phyloP scores from a whole-genome alignment of 1,139 yeast genomes.

The Waltiozyma sp. region DNA sequence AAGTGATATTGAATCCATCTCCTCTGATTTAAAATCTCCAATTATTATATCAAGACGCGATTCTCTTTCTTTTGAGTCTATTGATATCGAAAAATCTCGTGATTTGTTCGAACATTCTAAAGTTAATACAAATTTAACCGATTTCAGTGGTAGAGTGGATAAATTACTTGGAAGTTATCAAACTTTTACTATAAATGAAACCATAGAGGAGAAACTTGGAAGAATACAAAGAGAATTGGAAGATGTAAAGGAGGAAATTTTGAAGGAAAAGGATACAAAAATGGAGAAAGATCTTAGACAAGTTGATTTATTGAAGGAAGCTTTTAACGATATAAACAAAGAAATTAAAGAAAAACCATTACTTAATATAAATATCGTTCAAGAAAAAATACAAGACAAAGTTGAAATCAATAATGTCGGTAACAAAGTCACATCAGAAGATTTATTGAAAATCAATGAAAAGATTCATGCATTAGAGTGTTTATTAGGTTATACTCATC shows the following conservation, averaged over 20 bases:
- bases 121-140: conserved; percentile 19
- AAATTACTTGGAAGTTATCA: conserved; percentile 17
- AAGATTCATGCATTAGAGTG: background rate
- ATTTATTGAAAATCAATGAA: background rate
- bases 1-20: background rate
- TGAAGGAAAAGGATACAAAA: conserved; percentile 1
- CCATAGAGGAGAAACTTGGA: conserved; percentile 31
- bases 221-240: conserved; percentile 36
- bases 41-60: conserved; percentile 5
- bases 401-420: too few species aligned
- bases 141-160: conserved; percentile 19
- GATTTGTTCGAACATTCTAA: conserved; percentile 13
- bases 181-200: conserved; percentile 25
- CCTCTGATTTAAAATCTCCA: background rate
- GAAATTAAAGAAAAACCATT: conserved; percentile 6
- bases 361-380: background rate
- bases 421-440: background rate
- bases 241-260: conserved; percentile 22
- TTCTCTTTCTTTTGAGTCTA: conserved; percentile 14
- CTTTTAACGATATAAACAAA: conserved; percentile 6
- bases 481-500: background rate
- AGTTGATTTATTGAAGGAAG: conserved; percentile 8
- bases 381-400: background rate
- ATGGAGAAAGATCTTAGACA: conserved; percentile 5
- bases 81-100: conserved; percentile 11